These are phyloP conservation scores for Saccharomyces hybrid DNA, from an alignment of 1,139 yeast species.

Conservation along the genomic window DNA sequence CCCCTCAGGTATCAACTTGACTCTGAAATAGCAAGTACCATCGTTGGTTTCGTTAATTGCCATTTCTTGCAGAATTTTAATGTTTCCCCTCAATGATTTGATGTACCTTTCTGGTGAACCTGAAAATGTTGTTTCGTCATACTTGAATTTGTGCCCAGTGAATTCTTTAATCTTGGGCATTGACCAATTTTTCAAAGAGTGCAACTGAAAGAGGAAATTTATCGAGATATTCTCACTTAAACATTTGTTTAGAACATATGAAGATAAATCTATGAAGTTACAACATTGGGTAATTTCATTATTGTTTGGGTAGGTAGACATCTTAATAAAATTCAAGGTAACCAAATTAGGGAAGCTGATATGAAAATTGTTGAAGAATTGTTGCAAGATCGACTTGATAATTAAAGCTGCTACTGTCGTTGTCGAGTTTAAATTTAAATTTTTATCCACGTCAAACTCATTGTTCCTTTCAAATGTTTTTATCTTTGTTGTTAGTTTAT, in stretches of 20 bases:
- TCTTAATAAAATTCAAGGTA: conserved; percentile 10
- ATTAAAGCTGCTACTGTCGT: background rate
- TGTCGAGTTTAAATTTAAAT: background rate
- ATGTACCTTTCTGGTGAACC: conserved; percentile 14
- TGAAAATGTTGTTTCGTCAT: conserved; percentile 16
- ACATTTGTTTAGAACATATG: conserved; percentile 14
- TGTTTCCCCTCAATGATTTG: conserved; percentile 13
- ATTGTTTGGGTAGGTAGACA: conserved; percentile 1
- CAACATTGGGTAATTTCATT: conserved; percentile 13
- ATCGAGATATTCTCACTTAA: conserved; percentile 10
- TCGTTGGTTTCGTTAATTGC: conserved; percentile 18
- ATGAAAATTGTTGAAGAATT: conserved; percentile 9
- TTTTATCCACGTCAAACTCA: background rate
- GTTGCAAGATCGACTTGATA: conserved; percentile 9
- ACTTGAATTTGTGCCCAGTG: conserved; percentile 25
- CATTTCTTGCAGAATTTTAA: conserved; percentile 14
- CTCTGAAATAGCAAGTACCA: conserved; percentile 23
- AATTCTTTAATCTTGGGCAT: conserved; percentile 16
- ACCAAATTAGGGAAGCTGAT: conserved; percentile 12
- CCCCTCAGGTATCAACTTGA: conserved; percentile 21
- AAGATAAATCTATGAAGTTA: conserved; percentile 22
- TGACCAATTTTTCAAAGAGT: conserved; percentile 24
- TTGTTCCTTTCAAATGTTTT: conserved; percentile 1
- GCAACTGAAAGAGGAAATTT: conserved; percentile 15
- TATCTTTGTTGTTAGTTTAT: conserved; percentile 1